Percentiles rank a stretch among this genome's conserved stretches.
phyloP scores from a whole-genome alignment of 2,329 filamentous ascomycete genomes.

The Stylonectria norvegica region DNA sequence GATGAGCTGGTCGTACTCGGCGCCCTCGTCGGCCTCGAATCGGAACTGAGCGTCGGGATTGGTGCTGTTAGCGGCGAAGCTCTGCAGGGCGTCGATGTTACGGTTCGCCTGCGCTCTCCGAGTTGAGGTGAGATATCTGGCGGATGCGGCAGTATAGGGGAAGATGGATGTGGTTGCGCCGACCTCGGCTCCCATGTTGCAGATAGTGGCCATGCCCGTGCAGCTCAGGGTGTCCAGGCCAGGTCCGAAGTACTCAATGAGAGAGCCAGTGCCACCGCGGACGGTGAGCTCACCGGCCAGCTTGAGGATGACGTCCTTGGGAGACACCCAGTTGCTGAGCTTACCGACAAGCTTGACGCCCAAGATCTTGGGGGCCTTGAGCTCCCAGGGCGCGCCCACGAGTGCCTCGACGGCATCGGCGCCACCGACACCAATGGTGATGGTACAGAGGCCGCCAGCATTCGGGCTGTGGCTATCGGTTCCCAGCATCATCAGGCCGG shows the following conservation, averaged over 20 bases:
- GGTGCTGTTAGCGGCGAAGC: conserved; percentile 44
- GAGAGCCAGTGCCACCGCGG: conserved; percentile 86
- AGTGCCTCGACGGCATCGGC: conserved; percentile 96
- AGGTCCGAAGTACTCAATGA: conserved; percentile 91
- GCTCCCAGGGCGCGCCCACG: conserved; percentile 94
- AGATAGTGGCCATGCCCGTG: conserved; percentile 90
- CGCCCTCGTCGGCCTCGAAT: conserved; percentile 74
- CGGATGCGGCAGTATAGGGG: conserved; percentile 81
- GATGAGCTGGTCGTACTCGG: conserved; percentile 92
- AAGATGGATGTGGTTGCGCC: conserved; percentile 95
- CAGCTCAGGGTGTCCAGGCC: conserved; percentile 85
- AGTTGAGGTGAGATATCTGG: conserved; percentile 83
- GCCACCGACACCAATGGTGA: conserved; percentile 95
- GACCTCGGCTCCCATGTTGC: conserved; percentile 88
- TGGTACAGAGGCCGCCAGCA: conserved; percentile 87
- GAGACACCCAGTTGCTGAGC: conserved; percentile 85
- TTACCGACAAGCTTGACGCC: conserved; percentile 81
- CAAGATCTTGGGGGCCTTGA: conserved; percentile 88
- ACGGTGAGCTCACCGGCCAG: conserved; percentile 90
- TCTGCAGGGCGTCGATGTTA: conserved; percentile 60
- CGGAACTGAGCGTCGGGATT: conserved; percentile 53
- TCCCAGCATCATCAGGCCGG: conserved; percentile 96
- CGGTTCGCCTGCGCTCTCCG: conserved; percentile 62
- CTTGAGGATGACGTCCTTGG: conserved; percentile 92
- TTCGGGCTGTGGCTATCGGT: conserved; percentile 98